These are phyloP conservation scores for Rickenella mellea DNA, from an alignment of 768 basidiomycete genomes.

Conservation along the genomic window DNA sequence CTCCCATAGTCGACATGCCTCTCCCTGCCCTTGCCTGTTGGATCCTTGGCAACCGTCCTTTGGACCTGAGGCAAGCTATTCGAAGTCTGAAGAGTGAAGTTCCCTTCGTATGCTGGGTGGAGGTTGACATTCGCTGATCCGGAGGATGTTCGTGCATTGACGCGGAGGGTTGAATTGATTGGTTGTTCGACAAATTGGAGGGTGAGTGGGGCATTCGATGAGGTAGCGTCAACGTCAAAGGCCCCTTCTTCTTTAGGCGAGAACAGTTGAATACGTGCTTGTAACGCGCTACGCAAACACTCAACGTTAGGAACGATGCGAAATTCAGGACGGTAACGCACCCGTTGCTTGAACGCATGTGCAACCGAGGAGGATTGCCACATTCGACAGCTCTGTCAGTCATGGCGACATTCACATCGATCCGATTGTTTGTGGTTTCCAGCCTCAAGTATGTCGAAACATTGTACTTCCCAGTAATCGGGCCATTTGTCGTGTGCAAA, in stretches of 20 bases:
- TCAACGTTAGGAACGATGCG: too few species aligned
- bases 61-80: conserved; percentile 15
- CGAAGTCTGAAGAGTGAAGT: conserved; percentile 21
- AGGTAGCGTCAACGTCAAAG: conserved; percentile 22
- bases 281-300: too few species aligned
- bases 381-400: conserved; percentile 1
- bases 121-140: conserved; percentile 17
- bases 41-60: conserved; percentile 18
- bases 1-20: conserved; percentile 11
- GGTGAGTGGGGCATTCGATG: conserved; percentile 20
- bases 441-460: conserved; percentile 25
- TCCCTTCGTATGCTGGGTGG: conserved; percentile 32
- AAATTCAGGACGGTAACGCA: too few species aligned
- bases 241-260: too few species aligned
- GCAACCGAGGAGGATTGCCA: too few species aligned
- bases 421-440: conserved; percentile 27
- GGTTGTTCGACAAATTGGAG: conserved; percentile 23
- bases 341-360: too few species aligned
- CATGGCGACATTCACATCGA: conserved; percentile 30
- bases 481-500: too few species aligned
- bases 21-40: conserved; percentile 24
- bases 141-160: conserved; percentile 21
- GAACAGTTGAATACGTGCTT: too few species aligned
- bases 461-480: conserved; percentile 34
- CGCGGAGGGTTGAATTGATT: conserved; percentile 23